These are phyloP conservation scores for Pythium vanterpoolii DNA, from an alignment of 352 stramenopile genomes.

Conservation along the genomic window DNA sequence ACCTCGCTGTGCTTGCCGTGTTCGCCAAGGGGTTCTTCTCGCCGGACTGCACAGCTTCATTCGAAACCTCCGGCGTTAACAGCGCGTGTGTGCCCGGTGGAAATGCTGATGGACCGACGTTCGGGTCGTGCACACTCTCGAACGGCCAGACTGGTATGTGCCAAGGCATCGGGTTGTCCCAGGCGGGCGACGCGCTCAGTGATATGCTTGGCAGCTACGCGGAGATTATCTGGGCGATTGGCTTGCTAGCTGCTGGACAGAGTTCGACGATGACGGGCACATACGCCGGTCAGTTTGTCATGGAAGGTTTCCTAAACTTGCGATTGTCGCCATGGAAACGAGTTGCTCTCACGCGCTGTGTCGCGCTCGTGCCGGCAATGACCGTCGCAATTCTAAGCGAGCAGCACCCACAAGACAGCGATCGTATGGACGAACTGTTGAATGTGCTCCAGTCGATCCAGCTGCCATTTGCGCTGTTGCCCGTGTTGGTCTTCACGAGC, in stretches of 20 bases:
- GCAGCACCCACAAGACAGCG: conserved; percentile 71
- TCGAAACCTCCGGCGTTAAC: conserved; percentile 46
- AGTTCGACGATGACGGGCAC: conserved; percentile 96
- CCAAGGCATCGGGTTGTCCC: conserved; percentile 86
- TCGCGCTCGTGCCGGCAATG: conserved; percentile 89
- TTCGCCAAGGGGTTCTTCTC: conserved; percentile 94
- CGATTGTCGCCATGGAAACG: conserved; percentile 83
- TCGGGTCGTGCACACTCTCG: conserved; percentile 50
- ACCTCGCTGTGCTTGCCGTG: conserved; percentile 90
- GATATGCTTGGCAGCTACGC: conserved; percentile 81
- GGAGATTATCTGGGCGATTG: conserved; percentile 92
- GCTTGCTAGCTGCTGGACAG: conserved; percentile 93
- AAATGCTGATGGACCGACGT: conserved; percentile 40
- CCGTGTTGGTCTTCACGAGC: conserved; percentile 87
- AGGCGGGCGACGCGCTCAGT: conserved; percentile 75
- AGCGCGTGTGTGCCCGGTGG: conserved; percentile 67
- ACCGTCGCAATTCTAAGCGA: conserved; percentile 85
- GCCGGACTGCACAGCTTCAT: conserved; percentile 57
- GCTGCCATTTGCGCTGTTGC: conserved; percentile 89
- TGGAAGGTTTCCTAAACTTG: conserved; percentile 96
- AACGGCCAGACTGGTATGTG: conserved; percentile 68
- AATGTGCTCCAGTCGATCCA: conserved; percentile 93
- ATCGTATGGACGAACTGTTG: conserved; percentile 88
- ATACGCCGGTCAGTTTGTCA: conserved; percentile 96
- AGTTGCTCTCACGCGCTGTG: conserved; percentile 82